These are phyloP conservation scores for Mycena rosella DNA, from an alignment of 768 basidiomycete genomes.

Conservation along the genomic window DNA sequence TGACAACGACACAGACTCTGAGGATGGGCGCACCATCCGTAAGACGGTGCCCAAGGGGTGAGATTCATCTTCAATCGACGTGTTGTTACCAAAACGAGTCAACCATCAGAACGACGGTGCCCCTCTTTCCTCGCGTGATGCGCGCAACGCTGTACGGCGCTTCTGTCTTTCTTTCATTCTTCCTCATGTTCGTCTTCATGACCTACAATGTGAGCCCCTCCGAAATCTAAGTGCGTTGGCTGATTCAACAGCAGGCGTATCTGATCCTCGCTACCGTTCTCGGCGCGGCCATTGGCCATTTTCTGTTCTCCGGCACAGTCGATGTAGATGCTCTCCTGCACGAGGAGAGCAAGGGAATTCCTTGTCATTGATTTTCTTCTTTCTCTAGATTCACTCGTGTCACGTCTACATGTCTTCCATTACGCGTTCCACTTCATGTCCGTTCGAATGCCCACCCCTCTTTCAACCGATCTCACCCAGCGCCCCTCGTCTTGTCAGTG, in stretches of 20 bases:
- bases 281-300: conserved; percentile 86
- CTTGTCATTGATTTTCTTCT: neutral
- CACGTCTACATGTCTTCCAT: no score
- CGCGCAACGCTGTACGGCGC: conserved; percentile 81
- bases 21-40: neutral
- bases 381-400: no score
- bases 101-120: conserved; percentile 60
- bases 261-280: conserved; percentile 84
- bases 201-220: conserved; percentile 84
- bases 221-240: neutral
- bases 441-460: no score
- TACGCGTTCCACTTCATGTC: no score
- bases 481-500: no score
- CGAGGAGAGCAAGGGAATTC: neutral
- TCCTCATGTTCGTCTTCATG: conserved; percentile 97
- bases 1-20: neutral
- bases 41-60: neutral
- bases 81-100: neutral
- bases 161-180: conserved; percentile 83
- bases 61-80: no score
- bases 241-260: conserved; percentile 70
- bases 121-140: conserved; percentile 59
- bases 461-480: no score
- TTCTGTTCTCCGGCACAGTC: conserved; percentile 69
- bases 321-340: neutral